A percentile compares a stretch with the other conserved stretches of the same genome.
Evolutionary conservation across 1,284 basidiomycete genomes (phyloP).

Genomic region (Coriolopsis trogii): DNA sequence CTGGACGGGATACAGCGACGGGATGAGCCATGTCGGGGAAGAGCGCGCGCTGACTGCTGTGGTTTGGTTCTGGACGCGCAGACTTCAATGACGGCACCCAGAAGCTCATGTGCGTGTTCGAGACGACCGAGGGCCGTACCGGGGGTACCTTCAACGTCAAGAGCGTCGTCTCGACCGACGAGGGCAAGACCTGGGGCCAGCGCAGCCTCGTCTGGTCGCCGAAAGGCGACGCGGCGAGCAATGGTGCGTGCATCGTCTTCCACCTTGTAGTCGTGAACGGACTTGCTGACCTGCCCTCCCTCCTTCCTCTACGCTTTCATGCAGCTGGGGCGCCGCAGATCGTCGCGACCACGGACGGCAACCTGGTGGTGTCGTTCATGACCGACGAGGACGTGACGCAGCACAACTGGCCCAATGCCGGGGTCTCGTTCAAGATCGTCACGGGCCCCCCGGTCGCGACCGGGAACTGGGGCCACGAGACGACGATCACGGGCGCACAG

Average conservation of each 20-base stretch:
- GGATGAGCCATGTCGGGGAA: no score
- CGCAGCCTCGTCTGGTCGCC: constrained; percentile 1
- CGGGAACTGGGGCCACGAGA: constrained; percentile 1
- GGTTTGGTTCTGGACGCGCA: neutral
- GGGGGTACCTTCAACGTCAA: constrained; percentile 3
- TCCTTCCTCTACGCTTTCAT: no score
- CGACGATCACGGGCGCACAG: constrained; percentile 3
- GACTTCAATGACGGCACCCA: constrained; percentile 8
- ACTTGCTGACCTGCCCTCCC: no score
- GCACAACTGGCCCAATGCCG: constrained; percentile 3
- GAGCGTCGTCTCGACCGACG: constrained; percentile 7
- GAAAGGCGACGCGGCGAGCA: neutral
- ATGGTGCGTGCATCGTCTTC: neutral
- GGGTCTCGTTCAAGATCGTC: constrained; percentile 10
- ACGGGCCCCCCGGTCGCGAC: neutral
- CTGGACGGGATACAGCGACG: no score
- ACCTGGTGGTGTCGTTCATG: constrained; percentile 9
- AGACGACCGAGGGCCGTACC: constrained; percentile 10
- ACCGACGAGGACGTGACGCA: constrained; percentile 1
- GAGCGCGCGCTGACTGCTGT: neutral
- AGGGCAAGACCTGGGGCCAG: constrained; percentile 2
- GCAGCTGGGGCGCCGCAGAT: constrained; percentile 11
- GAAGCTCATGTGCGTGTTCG: constrained; percentile 10
- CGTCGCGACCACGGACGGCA: neutral
- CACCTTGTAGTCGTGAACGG: neutral